A percentile compares a stretch with the other conserved stretches of the same genome.
Conservation (phyloP, 2,329 filamentous ascomycete species). For the Cladosporium cucumerinum region DNA sequence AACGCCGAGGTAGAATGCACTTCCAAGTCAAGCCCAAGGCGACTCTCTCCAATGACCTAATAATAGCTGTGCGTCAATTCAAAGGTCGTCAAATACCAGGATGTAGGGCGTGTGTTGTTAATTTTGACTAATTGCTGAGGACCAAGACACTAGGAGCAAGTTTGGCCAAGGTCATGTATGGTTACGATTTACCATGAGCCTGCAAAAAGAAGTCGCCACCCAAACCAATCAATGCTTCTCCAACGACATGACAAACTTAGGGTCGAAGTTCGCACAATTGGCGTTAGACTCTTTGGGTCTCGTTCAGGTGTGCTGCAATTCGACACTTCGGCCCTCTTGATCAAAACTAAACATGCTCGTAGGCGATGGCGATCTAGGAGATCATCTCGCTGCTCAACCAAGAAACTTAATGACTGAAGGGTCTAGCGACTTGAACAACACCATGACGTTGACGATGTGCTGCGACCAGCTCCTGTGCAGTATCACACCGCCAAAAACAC, state of each 20-base stretch:
- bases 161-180: not conserved
- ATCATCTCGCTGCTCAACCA: not conserved
- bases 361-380: not conserved
- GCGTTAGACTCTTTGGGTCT: not conserved
- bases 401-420: not conserved
- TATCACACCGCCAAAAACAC: too few relatives aligned
- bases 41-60: not conserved
- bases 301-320: not conserved
- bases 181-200: not conserved
- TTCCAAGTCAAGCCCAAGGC: not conserved
- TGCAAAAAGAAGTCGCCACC: not conserved
- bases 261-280: not conserved
- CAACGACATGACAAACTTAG: not conserved
- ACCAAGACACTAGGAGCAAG: not conserved
- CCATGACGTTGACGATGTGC: not conserved
- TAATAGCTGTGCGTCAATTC: not conserved
- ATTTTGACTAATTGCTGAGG: not conserved
- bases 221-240: not conserved
- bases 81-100: not conserved
- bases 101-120: not conserved
- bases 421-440: not conserved
- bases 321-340: not conserved
- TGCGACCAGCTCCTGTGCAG: not conserved
- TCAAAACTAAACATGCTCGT: not conserved
- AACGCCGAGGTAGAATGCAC: not conserved